Percentiles rank a stretch among this genome's conserved stretches.
Conservation (phyloP, 2,329 filamentous ascomycete genomes). For the Pseudogymnoascus verrucosus region DNA sequence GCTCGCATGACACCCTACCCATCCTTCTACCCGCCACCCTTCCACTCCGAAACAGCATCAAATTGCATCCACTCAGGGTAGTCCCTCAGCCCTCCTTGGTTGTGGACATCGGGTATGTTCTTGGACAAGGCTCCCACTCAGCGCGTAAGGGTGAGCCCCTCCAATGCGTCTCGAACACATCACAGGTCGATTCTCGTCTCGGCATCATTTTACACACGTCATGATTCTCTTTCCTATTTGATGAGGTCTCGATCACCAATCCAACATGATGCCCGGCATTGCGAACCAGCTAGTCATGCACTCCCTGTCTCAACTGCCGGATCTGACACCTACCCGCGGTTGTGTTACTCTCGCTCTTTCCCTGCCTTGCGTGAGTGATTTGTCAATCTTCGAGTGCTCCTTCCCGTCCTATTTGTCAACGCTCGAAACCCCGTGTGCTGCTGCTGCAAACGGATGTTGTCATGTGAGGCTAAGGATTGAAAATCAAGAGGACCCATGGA, state of each 20-base stretch:
- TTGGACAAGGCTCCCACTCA: neutral
- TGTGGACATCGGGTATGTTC: neutral
- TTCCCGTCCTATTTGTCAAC: conserved; percentile 7
- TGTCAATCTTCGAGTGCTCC: conserved; percentile 1
- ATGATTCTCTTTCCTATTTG: neutral
- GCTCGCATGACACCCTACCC: neutral
- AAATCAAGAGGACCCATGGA: neutral
- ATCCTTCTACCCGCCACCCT: neutral
- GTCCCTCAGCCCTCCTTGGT: neutral
- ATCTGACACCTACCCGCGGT: neutral
- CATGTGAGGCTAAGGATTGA: conserved; percentile 6
- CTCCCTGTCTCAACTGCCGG: neutral
- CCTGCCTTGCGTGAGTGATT: neutral
- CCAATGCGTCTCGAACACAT: conserved; percentile 4
- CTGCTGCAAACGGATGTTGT: conserved; percentile 4
- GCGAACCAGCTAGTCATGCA: conserved; percentile 2
- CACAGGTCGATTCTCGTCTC: neutral
- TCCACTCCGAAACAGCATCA: neutral
- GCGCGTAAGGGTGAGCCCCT: neutral
- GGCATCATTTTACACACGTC: neutral
- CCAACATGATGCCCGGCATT: neutral
- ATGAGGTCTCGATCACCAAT: neutral
- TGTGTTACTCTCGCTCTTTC: neutral
- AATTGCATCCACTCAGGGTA: neutral
- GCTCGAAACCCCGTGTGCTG: neutral